A percentile compares a stretch with the other conserved stretches of the same genome.
Conservation (phyloP, 1,284 basidiomycete genomes). For the Puccinia polysora region DNA sequence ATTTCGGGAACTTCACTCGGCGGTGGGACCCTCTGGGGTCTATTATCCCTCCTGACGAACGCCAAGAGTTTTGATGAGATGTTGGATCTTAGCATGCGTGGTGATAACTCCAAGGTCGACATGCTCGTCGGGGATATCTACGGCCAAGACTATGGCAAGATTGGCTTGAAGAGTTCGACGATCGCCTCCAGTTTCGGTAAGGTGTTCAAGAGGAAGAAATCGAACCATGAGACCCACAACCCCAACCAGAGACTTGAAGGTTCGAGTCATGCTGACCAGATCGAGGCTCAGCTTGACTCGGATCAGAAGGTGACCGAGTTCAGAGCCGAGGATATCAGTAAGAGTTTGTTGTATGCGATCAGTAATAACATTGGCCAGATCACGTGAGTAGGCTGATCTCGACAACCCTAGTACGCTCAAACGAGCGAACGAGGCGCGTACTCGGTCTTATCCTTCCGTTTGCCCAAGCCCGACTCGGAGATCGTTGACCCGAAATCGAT, state of each 20-base stretch:
- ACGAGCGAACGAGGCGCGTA: too few relatives aligned
- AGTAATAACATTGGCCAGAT: conserved; percentile 99
- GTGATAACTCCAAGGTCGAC: conserved; percentile 90
- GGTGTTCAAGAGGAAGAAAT: conserved; percentile 97
- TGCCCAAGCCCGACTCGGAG: too few relatives aligned
- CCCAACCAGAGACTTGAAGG: too few relatives aligned
- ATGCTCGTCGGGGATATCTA: conserved; percentile 99
- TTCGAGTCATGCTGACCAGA: too few relatives aligned
- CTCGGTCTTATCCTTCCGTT: too few relatives aligned
- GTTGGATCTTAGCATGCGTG: conserved; percentile 84
- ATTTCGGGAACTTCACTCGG: conserved; percentile 95
- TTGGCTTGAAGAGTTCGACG: conserved; percentile 93
- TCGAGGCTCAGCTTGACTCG: too few relatives aligned
- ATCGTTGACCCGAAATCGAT: too few relatives aligned
- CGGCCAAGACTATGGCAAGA: conserved; percentile 83
- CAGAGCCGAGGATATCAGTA: conserved; percentile 87
- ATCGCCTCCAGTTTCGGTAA: conserved; percentile 98
- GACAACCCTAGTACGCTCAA: too few relatives aligned
- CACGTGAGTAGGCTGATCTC: too few relatives aligned
- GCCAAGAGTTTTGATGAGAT: conserved; percentile 98
- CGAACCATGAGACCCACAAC: too few relatives aligned
- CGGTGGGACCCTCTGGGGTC: conserved; percentile 98
- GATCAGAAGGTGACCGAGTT: conserved; percentile 71
- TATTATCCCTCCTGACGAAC: conserved; percentile 87
- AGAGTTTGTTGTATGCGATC: conserved; percentile 80